Evolutionary conservation across 2,329 filamentous ascomycete genomes (phyloP), one percentile per base, ranked within the genome.

Genomic region (Pseudocercospora eumusae): DNA sequence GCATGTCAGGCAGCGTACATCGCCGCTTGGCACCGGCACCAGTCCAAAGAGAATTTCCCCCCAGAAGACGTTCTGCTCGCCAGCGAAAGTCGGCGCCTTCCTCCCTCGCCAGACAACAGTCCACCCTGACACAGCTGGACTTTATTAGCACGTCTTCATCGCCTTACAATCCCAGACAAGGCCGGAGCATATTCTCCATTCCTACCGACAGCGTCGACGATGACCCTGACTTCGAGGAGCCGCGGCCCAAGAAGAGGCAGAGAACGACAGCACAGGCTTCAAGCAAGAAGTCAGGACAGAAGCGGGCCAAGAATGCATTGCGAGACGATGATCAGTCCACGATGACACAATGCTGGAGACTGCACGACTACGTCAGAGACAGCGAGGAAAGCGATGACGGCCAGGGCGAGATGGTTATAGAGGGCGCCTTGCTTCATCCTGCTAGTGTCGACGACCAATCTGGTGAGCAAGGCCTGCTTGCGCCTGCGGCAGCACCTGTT

Each of bases 81-180:
- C 64, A 33, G 31, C 58, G 57, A 28, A 53, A 54, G 33, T 62
- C 62, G 23, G 56, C 28, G 36, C 27, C 47, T 40, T 50, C 62
- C 13, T 47, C 47, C 5, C 50, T 57, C 44, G 31, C 54, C 52
- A 65, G 62, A 21, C 49, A 60, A 31, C 62, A 69, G 40, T 64
- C 64, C 9, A 69, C 65, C 11, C 56, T 69, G 58, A 69, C 67
- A 7, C 67, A 69, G 28, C 60, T 65, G 44, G 66, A 67, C 49
- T 68, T 64, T 36, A 49, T 68, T 40, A 36, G 18, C 10, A 56
- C 60, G 21, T 47, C 60, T n/a, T 59, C 55, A 42, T 54, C 50
- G 50, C 50, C 36, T 33, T 47, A 50, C 54, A 27, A 18, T 25
- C 49, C 33, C 47, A 23, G 8, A 13, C 36, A 20, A 25, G 42